Evolutionary conservation across 805 yeast genomes (phyloP).

Genomic region (Teunomyces aglyptinius): DNA sequence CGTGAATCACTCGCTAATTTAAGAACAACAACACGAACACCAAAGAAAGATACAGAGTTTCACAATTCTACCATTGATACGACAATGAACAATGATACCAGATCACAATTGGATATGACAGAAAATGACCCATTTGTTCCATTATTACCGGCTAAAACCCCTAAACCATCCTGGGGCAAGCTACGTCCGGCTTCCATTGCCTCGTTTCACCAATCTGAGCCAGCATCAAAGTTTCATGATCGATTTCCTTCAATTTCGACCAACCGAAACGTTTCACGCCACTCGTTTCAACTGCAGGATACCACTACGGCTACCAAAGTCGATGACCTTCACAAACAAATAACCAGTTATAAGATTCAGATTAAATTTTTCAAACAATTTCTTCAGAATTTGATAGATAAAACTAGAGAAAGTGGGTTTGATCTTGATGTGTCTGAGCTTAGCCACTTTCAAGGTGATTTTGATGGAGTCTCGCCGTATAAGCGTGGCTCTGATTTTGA

Average conservation of each 20-base stretch:
- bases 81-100: constrained; percentile 19
- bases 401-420: constrained; percentile 5
- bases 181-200: constrained; percentile 16
- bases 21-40: neutral
- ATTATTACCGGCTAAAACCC: constrained; percentile 1
- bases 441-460: constrained; percentile 17
- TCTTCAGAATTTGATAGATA: constrained; percentile 32
- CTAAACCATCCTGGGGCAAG: constrained; percentile 23
- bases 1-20: constrained; percentile 11
- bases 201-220: neutral
- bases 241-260: constrained; percentile 7
- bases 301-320: constrained; percentile 21
- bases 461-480: constrained; percentile 11
- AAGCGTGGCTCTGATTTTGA: constrained; percentile 16
- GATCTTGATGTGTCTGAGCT: constrained; percentile 19
- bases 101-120: constrained; percentile 22
- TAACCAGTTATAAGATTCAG: constrained; percentile 38
- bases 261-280: constrained; percentile 3
- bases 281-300: constrained; percentile 11
- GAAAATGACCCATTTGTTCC: neutral
- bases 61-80: constrained; percentile 14
- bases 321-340: constrained; percentile 32
- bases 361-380: constrained; percentile 40
- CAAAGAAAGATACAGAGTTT: constrained; percentile 2
- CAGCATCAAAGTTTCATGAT: constrained; percentile 6